phyloP scores from a whole-genome alignment of 768 basidiomycete genomes.

The Psilocybe tampanensis region DNA sequence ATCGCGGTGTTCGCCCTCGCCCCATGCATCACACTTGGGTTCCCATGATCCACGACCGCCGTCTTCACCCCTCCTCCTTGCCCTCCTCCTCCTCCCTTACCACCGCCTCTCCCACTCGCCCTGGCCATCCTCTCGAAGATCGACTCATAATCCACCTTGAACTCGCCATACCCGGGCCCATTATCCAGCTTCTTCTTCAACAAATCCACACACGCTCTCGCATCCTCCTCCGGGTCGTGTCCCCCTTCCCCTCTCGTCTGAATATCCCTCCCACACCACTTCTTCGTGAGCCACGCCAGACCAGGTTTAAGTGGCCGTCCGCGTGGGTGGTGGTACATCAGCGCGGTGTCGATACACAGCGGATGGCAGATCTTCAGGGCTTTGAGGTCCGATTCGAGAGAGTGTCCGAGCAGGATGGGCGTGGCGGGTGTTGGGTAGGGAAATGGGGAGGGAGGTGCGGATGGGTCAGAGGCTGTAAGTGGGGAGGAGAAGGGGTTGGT shows the following conservation, averaged over 20 bases:
- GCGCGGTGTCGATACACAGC: constrained; percentile 87
- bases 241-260: constrained; percentile 84
- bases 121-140: constrained; percentile 86
- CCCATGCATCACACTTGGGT: constrained; percentile 83
- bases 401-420: constrained; percentile 91
- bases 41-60: constrained; percentile 86
- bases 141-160: constrained; percentile 80
- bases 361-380: constrained; percentile 89
- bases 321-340: constrained; percentile 90
- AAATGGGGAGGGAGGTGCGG: constrained; percentile 24
- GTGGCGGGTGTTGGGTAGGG: constrained; percentile 43
- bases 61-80: constrained; percentile 46
- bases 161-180: constrained; percentile 84
- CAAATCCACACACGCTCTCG: constrained; percentile 84
- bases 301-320: constrained; percentile 94
- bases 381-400: constrained; percentile 91
- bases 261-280: constrained; percentile 90
- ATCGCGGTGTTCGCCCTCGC: constrained; percentile 78
- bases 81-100: constrained; percentile 38
- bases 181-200: constrained; percentile 78
- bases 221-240: constrained; percentile 96
- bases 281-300: constrained; percentile 95
- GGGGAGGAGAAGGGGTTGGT: constrained; percentile 46
- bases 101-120: constrained; percentile 38
- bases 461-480: constrained; percentile 14